Evolutionary conservation across 1,284 basidiomycete species (phyloP), one percentile per base, ranked within the genome.

Genomic region (Pseudozyma thailandica): DNA sequence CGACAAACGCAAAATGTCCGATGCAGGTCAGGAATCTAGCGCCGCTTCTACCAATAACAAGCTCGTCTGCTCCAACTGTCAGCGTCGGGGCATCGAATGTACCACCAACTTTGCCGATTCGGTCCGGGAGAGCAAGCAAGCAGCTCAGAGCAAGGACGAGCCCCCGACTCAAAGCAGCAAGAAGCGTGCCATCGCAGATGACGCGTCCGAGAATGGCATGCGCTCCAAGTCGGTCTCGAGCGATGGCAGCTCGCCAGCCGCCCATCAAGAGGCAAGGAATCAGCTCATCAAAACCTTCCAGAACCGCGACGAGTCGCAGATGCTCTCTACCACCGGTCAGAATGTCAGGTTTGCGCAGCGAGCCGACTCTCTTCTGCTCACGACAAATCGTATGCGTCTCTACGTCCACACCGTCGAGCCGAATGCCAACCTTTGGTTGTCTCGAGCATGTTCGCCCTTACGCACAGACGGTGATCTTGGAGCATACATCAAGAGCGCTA

Each of bases 21-120:
- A 71, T 46, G 61, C 61, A 8, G 68, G 53, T 0, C 56, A 53
- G 31, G 52, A 60, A 2, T 16, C 21, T 26, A 42, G 28, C 45
- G 39, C 7, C 37, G 39, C 20, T 16, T 41, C 27, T 12, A 35
- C 23, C 42, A 30, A 3, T 41, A 43, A 26, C 44, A 72, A 64
- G 33, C 52, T 68, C 10, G 60, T 72, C 56, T 73, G 71, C 39
- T 69, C 71, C 53, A 73, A 73, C 30, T 73, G 71, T 35, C 71
- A 73, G 46, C 55, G 71, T 45, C 50, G 71, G 37, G 71, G 71
- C 23, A 69, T 73, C 45, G 65, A 69, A 38, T 73, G 71, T 50
- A 73, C 71, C 38, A 73, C 71, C 54, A 58, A 64, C 49, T 73
- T 73, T 56, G 71, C 65, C 46, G 65, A 73, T 44, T 73, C 71